Evolutionary conservation across 2,329 filamentous ascomycete genomes (phyloP), one percentile per base, ranked within the genome.

Genomic region (Colletotrichum sp.): DNA sequence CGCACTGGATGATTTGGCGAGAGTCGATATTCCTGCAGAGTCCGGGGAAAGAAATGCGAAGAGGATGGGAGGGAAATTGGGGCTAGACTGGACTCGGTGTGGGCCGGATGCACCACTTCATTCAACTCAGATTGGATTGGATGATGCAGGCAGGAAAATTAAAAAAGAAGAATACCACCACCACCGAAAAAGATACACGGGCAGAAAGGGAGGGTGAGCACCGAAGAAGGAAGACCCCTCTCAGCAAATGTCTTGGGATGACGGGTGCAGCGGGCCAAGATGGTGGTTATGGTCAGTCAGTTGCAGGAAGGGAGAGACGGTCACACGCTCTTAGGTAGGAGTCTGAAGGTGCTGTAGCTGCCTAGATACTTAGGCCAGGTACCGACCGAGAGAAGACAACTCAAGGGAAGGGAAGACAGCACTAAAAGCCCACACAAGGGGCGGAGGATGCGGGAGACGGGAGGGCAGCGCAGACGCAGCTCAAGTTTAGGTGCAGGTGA

Each of bases 11-110:
- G 74, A 65, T 52, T 65, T 59, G 21, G 32, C 26, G 52, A 63
- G 34, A 21, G 32, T 36, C 57, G 64, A 52, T 55, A 63, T 48
- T 75, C 26, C 64, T 73, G 70, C 18, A 73, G 43, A 76, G 74
- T 76, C 74, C 24, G 70, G 70, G 70, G 70, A 76, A 52, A 76
- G 65, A 26, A 71, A 60, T 21, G 64, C 36, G 30, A 30, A 32
- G n/a, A 55, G 68, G 39, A 65, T 55, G 68, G n/a, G 39, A 24
- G 34, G 26, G 73, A 68, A 64, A 75, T 68, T 68, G 55, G 57
- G 65, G 57, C 32, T 36, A 72, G 59, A 55, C 39, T 21, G 24
- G 57, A 70, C 64, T 68, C 32, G 57, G 21, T 60, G 64, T 73
- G 73, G 73, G 26, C 12, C 64, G 21, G 32, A 30, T 48, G 57